phyloP scores from a whole-genome alignment of 164 flowering plant genomes.

The Berberis vulgaris region DNA sequence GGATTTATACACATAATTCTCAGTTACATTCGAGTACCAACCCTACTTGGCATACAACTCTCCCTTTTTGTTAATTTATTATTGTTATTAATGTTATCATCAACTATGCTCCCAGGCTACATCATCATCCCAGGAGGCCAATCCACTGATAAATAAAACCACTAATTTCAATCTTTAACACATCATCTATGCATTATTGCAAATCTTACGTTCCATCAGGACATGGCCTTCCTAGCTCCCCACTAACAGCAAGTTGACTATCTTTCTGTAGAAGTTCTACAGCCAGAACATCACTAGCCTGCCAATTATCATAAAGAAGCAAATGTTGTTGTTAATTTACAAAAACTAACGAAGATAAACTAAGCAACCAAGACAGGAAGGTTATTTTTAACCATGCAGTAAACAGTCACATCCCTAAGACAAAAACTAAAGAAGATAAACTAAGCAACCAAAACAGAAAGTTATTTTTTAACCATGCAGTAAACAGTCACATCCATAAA shows the following conservation, averaged over 20 bases:
- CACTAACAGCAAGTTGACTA: slow-evolving; percentile 82
- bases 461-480: neutral
- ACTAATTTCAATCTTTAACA: no score
- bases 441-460: neutral
- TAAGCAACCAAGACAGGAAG: neutral
- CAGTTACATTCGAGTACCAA: no score
- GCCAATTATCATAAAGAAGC: slow-evolving; percentile 10
- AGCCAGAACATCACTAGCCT: slow-evolving; percentile 98
- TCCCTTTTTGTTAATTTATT: no score
- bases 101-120: no score
- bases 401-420: neutral
- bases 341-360: neutral
- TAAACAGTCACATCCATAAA: neutral
- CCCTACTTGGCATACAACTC: no score
- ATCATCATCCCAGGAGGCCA: no score
- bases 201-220: slow-evolving; percentile 82
- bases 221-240: slow-evolving; percentile 83
- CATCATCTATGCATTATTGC: neutral
- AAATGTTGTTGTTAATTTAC: neutral
- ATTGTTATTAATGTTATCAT: no score
- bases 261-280: slow-evolving; percentile 95
- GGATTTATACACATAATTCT: no score
- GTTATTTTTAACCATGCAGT: neutral
- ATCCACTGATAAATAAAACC: no score
- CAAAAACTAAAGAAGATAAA: neutral